A percentile compares a stretch with the other conserved stretches of the same genome.
Conservation (phyloP, 345 rosid genomes). For the Brassica nigra region DNA sequence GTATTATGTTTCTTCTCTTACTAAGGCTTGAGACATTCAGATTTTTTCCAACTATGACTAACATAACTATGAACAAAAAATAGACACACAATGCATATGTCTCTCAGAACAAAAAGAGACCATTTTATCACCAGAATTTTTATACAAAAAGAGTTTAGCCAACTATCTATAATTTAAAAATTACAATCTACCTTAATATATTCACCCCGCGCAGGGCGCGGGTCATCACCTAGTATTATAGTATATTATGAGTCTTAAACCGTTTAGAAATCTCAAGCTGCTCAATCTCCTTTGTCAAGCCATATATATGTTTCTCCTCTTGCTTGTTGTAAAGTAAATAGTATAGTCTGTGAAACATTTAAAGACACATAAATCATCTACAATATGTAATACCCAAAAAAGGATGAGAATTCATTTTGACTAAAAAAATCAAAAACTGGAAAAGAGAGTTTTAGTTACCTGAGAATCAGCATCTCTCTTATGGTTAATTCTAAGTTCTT, state of each 20-base stretch:
- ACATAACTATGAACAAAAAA: no score
- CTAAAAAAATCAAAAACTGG: not conserved
- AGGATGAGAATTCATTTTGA: not conserved
- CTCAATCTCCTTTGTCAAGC: slow-evolving; percentile 63
- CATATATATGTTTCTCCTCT: slow-evolving; percentile 41
- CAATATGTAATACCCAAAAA: not conserved
- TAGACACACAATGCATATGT: no score
- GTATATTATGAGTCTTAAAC: slow-evolving; percentile 34
- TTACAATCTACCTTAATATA: no score
- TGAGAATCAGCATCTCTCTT: slow-evolving; percentile 42
- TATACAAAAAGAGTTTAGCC: no score
- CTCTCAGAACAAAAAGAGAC: no score
- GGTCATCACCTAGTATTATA: not conserved
- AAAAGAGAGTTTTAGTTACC: slow-evolving; percentile 42
- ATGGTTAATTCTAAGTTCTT: slow-evolving; percentile 46
- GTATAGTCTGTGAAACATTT: not conserved
- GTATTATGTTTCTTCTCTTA: no score
- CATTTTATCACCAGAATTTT: no score
- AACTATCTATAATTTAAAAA: no score
- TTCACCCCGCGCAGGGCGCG: no score
- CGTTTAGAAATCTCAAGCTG: slow-evolving; percentile 62
- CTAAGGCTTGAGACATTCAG: no score
- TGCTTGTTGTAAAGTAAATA: slow-evolving; percentile 42
- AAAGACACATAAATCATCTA: not conserved
- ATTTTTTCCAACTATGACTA: no score